Conservation (phyloP, 108 stramenopile species). For the Cyclotella choctawhatcheeana region DNA sequence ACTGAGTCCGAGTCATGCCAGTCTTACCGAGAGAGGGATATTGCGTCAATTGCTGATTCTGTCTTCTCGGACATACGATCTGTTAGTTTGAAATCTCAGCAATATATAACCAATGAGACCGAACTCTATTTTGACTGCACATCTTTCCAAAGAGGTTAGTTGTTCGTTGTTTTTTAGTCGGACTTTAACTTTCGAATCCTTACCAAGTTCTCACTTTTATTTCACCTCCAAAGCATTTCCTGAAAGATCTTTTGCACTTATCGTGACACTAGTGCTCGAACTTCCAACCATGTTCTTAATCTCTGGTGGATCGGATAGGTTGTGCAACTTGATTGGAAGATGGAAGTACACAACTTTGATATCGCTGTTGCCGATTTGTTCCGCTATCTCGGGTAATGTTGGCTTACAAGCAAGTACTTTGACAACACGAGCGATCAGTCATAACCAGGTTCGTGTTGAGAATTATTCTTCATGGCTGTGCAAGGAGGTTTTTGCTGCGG, state of each 20-base stretch:
- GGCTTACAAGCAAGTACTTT: slow-evolving; percentile 71
- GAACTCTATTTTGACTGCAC: slow-evolving; percentile 39
- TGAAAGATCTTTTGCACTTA: slow-evolving; percentile 61
- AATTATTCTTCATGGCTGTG: slow-evolving; percentile 57
- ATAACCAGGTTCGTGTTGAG: slow-evolving; percentile 49
- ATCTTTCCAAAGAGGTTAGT: slow-evolving; percentile 47
- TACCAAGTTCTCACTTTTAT: too few species aligned
- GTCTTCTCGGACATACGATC: slow-evolving; percentile 57
- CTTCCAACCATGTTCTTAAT: slow-evolving; percentile 70
- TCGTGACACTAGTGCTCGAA: slow-evolving; percentile 65
- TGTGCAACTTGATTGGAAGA: slow-evolving; percentile 65
- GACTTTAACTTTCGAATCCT: too few species aligned
- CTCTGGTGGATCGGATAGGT: slow-evolving; percentile 59
- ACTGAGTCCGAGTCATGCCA: neutral
- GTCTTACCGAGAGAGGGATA: slow-evolving; percentile 3
- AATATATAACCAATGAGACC: slow-evolving; percentile 37
- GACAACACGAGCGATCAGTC: slow-evolving; percentile 64
- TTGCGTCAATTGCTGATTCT: slow-evolving; percentile 30
- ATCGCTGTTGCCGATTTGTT: slow-evolving; percentile 58
- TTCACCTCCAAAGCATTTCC: too few species aligned
- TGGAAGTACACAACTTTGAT: slow-evolving; percentile 60
- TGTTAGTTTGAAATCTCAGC: slow-evolving; percentile 13
- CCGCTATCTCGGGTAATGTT: slow-evolving; percentile 75
- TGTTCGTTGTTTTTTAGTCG: too few species aligned
- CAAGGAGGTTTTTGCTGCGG: slow-evolving; percentile 61